Conservation (phyloP, 2,329 filamentous ascomycete genomes). For the Hymenoscyphus repandus region DNA sequence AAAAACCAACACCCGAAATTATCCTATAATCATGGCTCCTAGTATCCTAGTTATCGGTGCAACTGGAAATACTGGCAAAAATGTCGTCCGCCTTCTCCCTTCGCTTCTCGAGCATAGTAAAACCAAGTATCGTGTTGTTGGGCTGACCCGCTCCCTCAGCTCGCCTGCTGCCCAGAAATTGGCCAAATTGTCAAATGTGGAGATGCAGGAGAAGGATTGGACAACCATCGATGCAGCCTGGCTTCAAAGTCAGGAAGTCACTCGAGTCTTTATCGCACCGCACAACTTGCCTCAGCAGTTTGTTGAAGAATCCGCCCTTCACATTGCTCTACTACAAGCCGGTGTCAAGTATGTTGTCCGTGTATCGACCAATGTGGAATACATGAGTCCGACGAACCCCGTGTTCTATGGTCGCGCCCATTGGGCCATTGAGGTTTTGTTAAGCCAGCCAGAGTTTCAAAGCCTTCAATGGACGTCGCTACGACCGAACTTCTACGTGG, state of each 20-base stretch:
- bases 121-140: conserved; percentile 26
- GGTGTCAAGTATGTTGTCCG: conserved; percentile 39
- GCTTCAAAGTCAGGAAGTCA: conserved; percentile 35
- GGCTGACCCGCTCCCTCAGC: conserved; percentile 29
- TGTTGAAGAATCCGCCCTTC: conserved; percentile 36
- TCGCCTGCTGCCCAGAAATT: conserved; percentile 28
- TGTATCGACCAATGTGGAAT: conserved; percentile 36
- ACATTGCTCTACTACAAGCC: conserved; percentile 31
- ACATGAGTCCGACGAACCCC: conserved; percentile 32
- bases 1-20: too few relatives aligned
- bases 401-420: conserved; percentile 36
- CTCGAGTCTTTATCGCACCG: conserved; percentile 36
- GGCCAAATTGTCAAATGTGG: conserved; percentile 31
- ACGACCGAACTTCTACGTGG: conserved; percentile 34
- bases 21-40: conserved; percentile 32
- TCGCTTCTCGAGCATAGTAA: conserved; percentile 25
- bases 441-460: conserved; percentile 34
- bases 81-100: conserved; percentile 20
- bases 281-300: conserved; percentile 36
- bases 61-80: conserved; percentile 35
- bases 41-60: conserved; percentile 34
- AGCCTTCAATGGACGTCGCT: conserved; percentile 36
- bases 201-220: conserved; percentile 29
- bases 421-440: conserved; percentile 38
- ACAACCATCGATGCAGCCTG: conserved; percentile 35